Evolutionary conservation across 2,329 filamentous ascomycete species (phyloP).

Genomic region (Lachnellula subtilissima): DNA sequence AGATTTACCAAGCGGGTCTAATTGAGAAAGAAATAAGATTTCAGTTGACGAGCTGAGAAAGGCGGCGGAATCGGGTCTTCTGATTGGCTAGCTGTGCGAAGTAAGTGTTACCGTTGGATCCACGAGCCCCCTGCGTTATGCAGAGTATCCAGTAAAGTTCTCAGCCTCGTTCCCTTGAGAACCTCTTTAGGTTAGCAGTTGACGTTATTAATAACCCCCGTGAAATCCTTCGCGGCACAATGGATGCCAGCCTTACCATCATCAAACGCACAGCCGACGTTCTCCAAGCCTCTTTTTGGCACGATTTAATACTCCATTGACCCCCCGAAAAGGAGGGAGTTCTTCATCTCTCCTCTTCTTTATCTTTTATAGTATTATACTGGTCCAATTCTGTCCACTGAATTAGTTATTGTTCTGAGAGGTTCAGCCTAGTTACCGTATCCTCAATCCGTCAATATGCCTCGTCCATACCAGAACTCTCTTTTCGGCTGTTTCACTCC

Average conservation of each 20-base stretch:
- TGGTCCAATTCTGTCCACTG: not conserved
- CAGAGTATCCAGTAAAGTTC: not conserved
- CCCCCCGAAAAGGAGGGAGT: not conserved
- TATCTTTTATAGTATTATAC: not conserved
- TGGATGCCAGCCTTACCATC: not conserved
- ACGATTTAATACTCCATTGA: not conserved
- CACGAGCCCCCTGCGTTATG: not conserved
- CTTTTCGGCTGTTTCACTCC: conserved; percentile 8
- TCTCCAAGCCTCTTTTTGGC: not conserved
- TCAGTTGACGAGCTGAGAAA: too few species aligned
- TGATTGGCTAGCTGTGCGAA: too few species aligned
- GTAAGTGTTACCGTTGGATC: too few species aligned
- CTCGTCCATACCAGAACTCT: conserved; percentile 4
- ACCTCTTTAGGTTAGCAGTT: not conserved
- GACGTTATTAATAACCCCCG: not conserved
- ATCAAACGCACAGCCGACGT: not conserved
- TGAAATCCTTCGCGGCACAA: not conserved
- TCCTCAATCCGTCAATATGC: not conserved
- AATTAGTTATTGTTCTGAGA: not conserved
- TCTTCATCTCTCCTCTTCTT: not conserved
- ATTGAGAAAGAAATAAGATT: too few species aligned
- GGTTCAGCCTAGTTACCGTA: not conserved
- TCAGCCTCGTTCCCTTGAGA: not conserved
- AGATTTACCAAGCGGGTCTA: too few species aligned
- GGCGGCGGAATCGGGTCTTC: too few species aligned